Evolutionary conservation across 2,329 filamentous ascomycete species (phyloP), one percentile per base, ranked within the genome.

Genomic region (Arthroderma sp.): DNA sequence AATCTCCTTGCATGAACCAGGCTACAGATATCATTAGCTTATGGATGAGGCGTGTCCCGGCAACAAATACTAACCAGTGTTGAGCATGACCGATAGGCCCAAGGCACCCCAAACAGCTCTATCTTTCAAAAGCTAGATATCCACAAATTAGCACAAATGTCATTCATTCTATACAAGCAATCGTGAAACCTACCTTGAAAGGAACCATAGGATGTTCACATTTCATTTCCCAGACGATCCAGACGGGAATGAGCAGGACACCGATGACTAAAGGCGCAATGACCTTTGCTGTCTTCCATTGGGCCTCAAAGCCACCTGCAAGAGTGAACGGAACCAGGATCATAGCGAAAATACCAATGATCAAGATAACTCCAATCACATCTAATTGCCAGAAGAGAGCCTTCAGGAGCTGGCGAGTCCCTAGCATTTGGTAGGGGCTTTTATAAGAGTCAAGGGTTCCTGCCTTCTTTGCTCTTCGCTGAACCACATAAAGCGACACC

Each of bases 1-100:
- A 82, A 54, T 80, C 74, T 22, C 72, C 75, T 58, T 82, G 78
- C 59, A 80, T 68, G 48, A 72, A 72, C 77, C 77, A 82, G 0
- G 61, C 58, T 61, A 37, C n/a, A 38, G 2, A 29, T 27, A 32
- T 5, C 28, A 22, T 36, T 34, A 49, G 38, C n/a, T 8, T 27
- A 6, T 22, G 5, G 7, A 2, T 27, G 5, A 11, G 32, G 32
- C 32, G 8, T 22, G 15, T 22, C 15, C 15, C 3, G 15, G 15
- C 15, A 22, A 22, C 15, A 22, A 3, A 22, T 22, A 22, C 15
- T 22, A 22, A 11, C 72, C 60, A 54, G 73, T 75, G 63, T 74
- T 76, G 54, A 77, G 66, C 53, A 73, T 60, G 39, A 68, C 48
- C 6, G 70, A 77, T 37, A 83, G 78, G 3, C 73, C 75, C 29